phyloP scores from a whole-genome alignment of 805 yeast species.

The Candida coleopterorum region DNA sequence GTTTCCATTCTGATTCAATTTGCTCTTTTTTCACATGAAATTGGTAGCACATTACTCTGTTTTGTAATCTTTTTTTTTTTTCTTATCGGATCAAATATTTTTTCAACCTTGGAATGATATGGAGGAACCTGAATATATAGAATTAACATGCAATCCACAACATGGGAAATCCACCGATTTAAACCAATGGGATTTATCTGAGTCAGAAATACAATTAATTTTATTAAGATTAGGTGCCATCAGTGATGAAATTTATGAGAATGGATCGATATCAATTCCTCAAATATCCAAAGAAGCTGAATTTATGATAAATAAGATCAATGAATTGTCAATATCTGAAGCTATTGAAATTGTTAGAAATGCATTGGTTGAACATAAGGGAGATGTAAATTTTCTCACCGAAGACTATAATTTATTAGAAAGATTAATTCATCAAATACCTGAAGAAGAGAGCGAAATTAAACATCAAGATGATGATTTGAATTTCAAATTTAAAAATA shows the following conservation, averaged over 20 bases:
- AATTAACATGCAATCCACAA: constrained; percentile 9
- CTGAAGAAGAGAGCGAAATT: constrained; percentile 12
- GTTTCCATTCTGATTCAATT: too few relatives aligned
- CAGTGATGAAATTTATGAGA: constrained; percentile 16
- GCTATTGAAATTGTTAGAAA: constrained; percentile 31
- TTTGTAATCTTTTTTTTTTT: too few relatives aligned
- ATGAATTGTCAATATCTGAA: constrained; percentile 15
- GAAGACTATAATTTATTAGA: constrained; percentile 33
- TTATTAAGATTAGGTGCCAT: constrained; percentile 20
- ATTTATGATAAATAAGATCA: constrained; percentile 29
- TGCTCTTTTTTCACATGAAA: too few relatives aligned
- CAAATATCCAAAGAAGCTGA: constrained; percentile 9
- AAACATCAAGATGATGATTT: too few relatives aligned
- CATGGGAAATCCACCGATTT: not conserved
- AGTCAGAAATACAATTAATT: constrained; percentile 12
- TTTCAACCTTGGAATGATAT: too few relatives aligned
- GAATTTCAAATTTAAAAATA: constrained; percentile 14
- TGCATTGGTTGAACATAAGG: constrained; percentile 30
- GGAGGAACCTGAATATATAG: constrained; percentile 14
- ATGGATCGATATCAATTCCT: not conserved
- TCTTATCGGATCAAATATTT: too few relatives aligned
- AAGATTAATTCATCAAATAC: constrained; percentile 18
- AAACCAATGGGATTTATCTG: constrained; percentile 7
- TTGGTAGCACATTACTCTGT: too few relatives aligned
- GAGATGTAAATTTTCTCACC: constrained; percentile 31